Base-by-base conservation (phyloP, 2,329 filamentous ascomycete species). In the Camptophora hylomeconis region DNA sequence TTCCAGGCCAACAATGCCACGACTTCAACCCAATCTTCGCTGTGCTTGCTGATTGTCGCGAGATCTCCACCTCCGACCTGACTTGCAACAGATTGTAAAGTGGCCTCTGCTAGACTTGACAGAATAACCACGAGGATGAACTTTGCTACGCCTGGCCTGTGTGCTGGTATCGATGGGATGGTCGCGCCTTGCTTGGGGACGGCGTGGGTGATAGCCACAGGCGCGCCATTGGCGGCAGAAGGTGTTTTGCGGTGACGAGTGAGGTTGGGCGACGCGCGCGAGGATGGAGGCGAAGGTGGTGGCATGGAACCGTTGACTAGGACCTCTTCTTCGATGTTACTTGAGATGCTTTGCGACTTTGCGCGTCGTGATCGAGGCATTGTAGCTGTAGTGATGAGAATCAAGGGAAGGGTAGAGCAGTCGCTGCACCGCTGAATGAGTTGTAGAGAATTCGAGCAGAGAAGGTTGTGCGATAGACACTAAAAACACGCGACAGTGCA, bases 31-130 rank as follows among this genome's bases (percentile, higher is more conserved):
- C 70, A 72, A 29, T 67, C 65, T 28, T 76, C 70, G 36, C 72
- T 54, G 32, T 65, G 66, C 45, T 74, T 71, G 50, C 72, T 78
- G 34, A 87, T 66, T 15, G 60, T 57, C 1, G 73, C 72, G 21
- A 92, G 59, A 51, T 86, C 75, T 5, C 67, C 70, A 9, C 65
- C 61, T 4, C 71, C 73, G 37, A 72, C 63, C 20, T 68, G 63
- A 26, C 70, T 64, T 5, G 70, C 60, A 29, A 76, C 48, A 25
- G 72, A 70, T 52, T 80, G 79, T 5, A 80, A 65, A 11, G 74
- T 45, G 10, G 69, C 65, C 39, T 74, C 78, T 33, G 83, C 55
- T 17, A 62, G 58, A 33, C 86, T 61, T 53, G 63, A 72, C 35
- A 65, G 48, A 11, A 66, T 32, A n/a, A 69, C 52, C 4, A 53